Evolutionary conservation across 495 filamentous ascomycete genomes (phyloP).

Genomic region (Hypoxylon subgilvum): DNA sequence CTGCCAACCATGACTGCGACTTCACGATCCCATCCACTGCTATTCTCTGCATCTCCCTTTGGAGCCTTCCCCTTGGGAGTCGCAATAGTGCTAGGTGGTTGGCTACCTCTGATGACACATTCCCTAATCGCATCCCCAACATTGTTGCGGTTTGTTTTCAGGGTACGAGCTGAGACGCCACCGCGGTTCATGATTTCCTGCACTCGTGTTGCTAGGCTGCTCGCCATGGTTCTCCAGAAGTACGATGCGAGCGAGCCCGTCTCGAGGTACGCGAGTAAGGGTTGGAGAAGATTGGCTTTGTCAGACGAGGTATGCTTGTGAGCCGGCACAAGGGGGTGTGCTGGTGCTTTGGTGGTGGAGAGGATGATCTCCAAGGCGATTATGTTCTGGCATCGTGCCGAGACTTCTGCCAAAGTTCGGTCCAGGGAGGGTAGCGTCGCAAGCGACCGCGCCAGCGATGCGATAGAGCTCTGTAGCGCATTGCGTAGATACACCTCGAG

Average conservation of each 20-base stretch:
- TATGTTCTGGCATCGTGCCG: constrained; percentile 85
- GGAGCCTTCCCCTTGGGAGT: constrained; percentile 49
- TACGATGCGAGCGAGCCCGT: constrained; percentile 85
- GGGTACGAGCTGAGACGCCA: constrained; percentile 78
- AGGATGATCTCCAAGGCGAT: constrained; percentile 84
- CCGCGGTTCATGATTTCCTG: constrained; percentile 82
- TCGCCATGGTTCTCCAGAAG: constrained; percentile 89
- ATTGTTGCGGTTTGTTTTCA: constrained; percentile 75
- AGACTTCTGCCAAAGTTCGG: constrained; percentile 79
- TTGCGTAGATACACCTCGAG: constrained; percentile 80
- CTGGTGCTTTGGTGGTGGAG: constrained; percentile 66
- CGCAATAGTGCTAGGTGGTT: constrained; percentile 52
- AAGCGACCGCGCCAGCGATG: constrained; percentile 73
- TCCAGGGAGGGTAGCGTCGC: constrained; percentile 82
- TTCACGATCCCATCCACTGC: constrained; percentile 81
- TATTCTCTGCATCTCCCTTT: constrained; percentile 46
- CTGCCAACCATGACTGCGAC: constrained; percentile 93
- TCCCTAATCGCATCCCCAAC: constrained; percentile 79
- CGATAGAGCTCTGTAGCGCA: constrained; percentile 74
- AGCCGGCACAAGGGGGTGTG: constrained; percentile 66
- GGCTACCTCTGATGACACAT: constrained; percentile 80
- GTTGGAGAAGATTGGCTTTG: constrained; percentile 68
- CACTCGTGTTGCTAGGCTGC: constrained; percentile 74
- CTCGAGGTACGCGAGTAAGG: constrained; percentile 79
- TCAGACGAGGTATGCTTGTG: constrained; percentile 26